Base-by-base conservation (phyloP, 352 stramenopile species). In the Phytopythium kandeliae region DNA sequence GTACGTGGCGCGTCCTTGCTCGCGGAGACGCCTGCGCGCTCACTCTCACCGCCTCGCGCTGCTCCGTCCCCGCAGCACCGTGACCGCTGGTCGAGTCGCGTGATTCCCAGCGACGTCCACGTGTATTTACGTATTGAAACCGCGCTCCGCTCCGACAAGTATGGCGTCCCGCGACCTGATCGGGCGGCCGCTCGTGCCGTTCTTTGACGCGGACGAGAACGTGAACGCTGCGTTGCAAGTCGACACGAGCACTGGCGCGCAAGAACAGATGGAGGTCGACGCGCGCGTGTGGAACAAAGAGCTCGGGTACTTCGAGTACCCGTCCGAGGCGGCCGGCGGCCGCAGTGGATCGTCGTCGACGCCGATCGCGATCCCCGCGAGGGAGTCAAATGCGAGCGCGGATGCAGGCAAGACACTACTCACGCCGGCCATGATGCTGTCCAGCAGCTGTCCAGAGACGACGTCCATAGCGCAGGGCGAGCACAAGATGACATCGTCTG, bases 251-350 rank as follows among this genome's bases (percentile, higher is more conserved):
- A 49, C 65, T 44, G 51, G 67, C 26, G 66, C 66, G 48, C 62
- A 67, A 40, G 78, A 90, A 33, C 59, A 72, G 21, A 71, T 90
- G 37, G 78, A 92, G 46, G 66, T 92, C 24, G 81, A 92, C 47
- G 81, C 81, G n/a, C 81, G 81, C 19, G 81, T 92, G 3, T 92
- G 81, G 81, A 81, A 92, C 62, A 82, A 83, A 48, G 66, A 85
- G 22, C 73, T 89, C 21, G 81, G 81, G 25, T 92, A 92, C 53
- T 92, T 92, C 46, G 81, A 87, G 60, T 92, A 92, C 62, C 81
- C 81, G 15, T 74, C 54, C 8, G 74, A 81, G 28, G 24, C 62
- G 16, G 49, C 57, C 0, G 28, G 36, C 13, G 34, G 55, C 33
- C n/a, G n/a, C n/a, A n/a, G n/a, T n/a, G 33, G 22, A n/a, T 28